Conservation (phyloP, 2,329 filamentous ascomycete genomes). For the Diaporthe sp. region DNA sequence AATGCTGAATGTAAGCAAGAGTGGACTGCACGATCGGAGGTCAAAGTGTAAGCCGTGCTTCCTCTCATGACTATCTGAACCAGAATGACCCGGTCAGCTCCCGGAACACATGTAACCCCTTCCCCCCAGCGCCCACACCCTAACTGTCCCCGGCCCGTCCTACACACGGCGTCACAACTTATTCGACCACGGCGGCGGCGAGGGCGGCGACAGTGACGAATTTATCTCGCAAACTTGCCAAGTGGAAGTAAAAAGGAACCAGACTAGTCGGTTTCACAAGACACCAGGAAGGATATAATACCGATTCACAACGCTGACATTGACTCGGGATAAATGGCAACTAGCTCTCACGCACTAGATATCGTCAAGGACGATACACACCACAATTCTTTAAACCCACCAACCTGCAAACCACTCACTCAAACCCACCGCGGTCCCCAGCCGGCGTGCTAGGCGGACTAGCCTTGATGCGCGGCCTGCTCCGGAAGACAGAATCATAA, state of each 20-base stretch:
- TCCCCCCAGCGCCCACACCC: too few relatives aligned
- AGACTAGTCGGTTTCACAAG: neutral
- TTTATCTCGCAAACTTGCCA: neutral
- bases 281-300: neutral
- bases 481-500: slow-evolving; percentile 87
- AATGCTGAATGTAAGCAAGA: too few relatives aligned
- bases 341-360: neutral
- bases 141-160: too few relatives aligned
- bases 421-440: slow-evolving; percentile 46
- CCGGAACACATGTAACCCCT: too few relatives aligned
- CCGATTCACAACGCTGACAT: neutral
- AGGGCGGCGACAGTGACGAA: neutral
- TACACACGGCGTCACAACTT: too few relatives aligned
- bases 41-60: too few relatives aligned
- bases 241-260: neutral
- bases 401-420: neutral
- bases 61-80: too few relatives aligned
- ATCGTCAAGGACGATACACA: neutral
- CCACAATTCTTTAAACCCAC: neutral
- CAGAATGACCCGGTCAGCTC: too few relatives aligned
- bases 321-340: neutral
- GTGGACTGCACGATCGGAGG: too few relatives aligned
- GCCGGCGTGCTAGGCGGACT: slow-evolving; percentile 75
- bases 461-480: slow-evolving; percentile 82
- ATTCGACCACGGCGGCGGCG: too few relatives aligned